These are phyloP conservation scores for Scedosporium minutisporum DNA, from an alignment of 2,329 filamentous ascomycete genomes.

Conservation along the genomic window DNA sequence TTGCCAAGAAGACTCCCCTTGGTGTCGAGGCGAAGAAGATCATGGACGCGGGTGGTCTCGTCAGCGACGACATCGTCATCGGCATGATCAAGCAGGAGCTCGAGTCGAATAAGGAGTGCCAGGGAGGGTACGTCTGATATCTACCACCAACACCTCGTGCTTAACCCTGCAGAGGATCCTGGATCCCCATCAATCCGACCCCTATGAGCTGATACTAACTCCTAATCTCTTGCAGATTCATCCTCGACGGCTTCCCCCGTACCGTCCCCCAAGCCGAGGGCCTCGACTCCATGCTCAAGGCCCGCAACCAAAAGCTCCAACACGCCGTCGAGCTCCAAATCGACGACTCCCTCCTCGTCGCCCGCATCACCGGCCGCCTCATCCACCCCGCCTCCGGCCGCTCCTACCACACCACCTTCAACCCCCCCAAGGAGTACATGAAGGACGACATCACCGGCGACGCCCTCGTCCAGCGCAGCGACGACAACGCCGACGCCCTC, in stretches of 20 bases:
- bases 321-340: slow-evolving; percentile 96
- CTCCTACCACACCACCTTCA: slow-evolving; percentile 98
- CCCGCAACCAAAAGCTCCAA: slow-evolving; percentile 74
- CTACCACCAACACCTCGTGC: too few species aligned
- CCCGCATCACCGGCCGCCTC: slow-evolving; percentile 91
- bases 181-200: neutral
- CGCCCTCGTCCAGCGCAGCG: slow-evolving; percentile 88
- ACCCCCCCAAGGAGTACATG: slow-evolving; percentile 90
- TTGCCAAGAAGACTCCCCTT: slow-evolving; percentile 91
- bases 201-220: neutral
- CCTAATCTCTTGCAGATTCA: slow-evolving; percentile 57
- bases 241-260: slow-evolving; percentile 95
- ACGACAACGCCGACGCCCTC: slow-evolving; percentile 92
- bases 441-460: slow-evolving; percentile 95
- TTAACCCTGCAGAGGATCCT: neutral
- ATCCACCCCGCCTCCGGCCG: slow-evolving; percentile 93
- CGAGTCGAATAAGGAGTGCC: slow-evolving; percentile 87
- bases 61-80: slow-evolving; percentile 98
- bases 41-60: slow-evolving; percentile 95
- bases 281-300: slow-evolving; percentile 81
- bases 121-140: slow-evolving; percentile 66
- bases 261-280: slow-evolving; percentile 92
- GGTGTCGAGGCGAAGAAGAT: slow-evolving; percentile 99
- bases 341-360: slow-evolving; percentile 85
- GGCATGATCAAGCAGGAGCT: slow-evolving; percentile 99